Evolutionary conservation across 2,329 filamentous ascomycete species (phyloP).

Genomic region (Exophiala mesophila): DNA sequence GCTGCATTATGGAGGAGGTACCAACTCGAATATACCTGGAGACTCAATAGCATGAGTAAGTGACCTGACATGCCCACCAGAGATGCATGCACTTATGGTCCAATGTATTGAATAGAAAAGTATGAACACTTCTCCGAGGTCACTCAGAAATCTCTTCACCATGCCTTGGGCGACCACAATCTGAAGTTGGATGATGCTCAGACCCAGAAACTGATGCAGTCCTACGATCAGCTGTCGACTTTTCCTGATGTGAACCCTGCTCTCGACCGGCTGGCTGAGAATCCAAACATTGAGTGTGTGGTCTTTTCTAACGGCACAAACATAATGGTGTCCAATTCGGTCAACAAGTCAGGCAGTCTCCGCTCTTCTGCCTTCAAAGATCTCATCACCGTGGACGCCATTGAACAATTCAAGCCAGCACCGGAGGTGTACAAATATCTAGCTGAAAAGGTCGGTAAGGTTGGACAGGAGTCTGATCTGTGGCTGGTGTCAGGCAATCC

Average conservation of each 20-base stretch:
- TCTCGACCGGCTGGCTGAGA: conserved; percentile 45
- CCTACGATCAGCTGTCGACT: conserved; percentile 59
- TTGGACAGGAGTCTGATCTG: conserved; percentile 45
- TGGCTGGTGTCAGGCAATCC: conserved; percentile 70
- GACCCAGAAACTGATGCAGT: conserved; percentile 52
- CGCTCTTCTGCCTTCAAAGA: conserved; percentile 48
- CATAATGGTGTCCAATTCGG: conserved; percentile 57
- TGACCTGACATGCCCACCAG: conserved; percentile 1
- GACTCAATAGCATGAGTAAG: conserved; percentile 68
- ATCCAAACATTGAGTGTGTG: conserved; percentile 47
- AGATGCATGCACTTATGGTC: too few species aligned
- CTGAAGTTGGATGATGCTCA: conserved; percentile 42
- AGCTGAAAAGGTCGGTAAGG: conserved; percentile 46
- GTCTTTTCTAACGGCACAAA: conserved; percentile 68
- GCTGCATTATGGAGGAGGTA: conserved; percentile 61
- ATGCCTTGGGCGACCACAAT: conserved; percentile 58
- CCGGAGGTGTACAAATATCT: conserved; percentile 59
- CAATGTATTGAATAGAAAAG: conserved; percentile 41
- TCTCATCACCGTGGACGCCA: conserved; percentile 58
- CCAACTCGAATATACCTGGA: conserved; percentile 74
- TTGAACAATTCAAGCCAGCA: conserved; percentile 61
- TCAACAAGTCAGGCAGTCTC: conserved; percentile 54
- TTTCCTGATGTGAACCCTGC: conserved; percentile 60
- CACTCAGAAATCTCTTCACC: conserved; percentile 57
- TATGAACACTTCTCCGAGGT: conserved; percentile 61